These are phyloP conservation scores for Quercus aquifolioides DNA, from an alignment of 306 rosid species.

Conservation along the genomic window DNA sequence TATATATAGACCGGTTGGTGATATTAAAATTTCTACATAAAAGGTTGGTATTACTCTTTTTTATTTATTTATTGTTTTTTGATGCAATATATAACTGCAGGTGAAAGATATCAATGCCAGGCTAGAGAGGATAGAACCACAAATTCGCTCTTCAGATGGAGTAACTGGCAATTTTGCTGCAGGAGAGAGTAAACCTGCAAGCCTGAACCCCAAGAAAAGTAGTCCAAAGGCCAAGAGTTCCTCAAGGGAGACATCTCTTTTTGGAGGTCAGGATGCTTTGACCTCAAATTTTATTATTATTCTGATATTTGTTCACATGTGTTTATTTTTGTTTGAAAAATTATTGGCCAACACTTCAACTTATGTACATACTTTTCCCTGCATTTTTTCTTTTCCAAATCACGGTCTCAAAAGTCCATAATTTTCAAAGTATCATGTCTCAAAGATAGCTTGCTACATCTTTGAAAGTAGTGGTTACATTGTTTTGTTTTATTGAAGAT, in stretches of 20 bases:
- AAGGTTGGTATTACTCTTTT: background rate
- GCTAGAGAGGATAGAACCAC: conserved; percentile 89
- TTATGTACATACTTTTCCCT: background rate
- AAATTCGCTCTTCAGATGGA: conserved; percentile 69
- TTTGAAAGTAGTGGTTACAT: background rate
- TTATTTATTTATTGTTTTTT: background rate
- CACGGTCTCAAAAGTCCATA: background rate
- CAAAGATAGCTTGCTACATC: background rate
- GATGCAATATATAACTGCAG: conserved; percentile 39
- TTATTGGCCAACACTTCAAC: background rate
- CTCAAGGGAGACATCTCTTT: conserved; percentile 71
- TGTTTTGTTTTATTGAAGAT: background rate
- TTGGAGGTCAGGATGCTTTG: conserved; percentile 72
- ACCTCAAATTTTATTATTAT: conserved; percentile 9
- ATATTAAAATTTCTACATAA: background rate
- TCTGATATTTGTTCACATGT: background rate
- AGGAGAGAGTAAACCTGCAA: conserved; percentile 64
- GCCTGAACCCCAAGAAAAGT: conserved; percentile 68
- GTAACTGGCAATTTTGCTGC: conserved; percentile 52
- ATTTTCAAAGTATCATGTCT: background rate
- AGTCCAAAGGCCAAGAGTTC: conserved; percentile 93
- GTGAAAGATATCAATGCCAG: conserved; percentile 94
- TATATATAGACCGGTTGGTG: background rate
- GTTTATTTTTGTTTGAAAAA: background rate
- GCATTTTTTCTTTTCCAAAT: background rate